Conservation (phyloP, 2,329 filamentous ascomycete species). For the Ampelomyces quisqualis region DNA sequence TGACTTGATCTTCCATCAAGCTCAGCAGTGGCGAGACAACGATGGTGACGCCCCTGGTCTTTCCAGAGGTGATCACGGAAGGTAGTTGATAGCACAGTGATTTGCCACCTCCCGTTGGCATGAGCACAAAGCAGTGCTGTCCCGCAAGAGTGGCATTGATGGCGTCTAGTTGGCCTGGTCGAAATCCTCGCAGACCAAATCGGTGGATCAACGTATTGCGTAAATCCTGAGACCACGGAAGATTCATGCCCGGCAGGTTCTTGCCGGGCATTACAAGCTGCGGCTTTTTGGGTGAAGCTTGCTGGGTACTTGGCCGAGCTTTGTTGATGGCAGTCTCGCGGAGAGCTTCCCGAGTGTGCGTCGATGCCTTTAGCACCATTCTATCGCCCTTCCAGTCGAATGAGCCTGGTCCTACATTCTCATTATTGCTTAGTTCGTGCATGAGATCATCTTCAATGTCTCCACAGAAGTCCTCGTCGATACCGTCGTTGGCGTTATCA, state of each 20-base stretch:
- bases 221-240: slow-evolving; percentile 83
- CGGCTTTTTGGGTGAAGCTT: slow-evolving; percentile 32
- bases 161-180: slow-evolving; percentile 88
- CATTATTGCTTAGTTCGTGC: slow-evolving; percentile 47
- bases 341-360: slow-evolving; percentile 28
- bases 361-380: slow-evolving; percentile 14
- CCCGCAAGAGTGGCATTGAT: slow-evolving; percentile 90
- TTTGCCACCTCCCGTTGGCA: slow-evolving; percentile 97
- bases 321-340: slow-evolving; percentile 34
- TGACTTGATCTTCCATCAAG: slow-evolving; percentile 95
- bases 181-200: slow-evolving; percentile 83
- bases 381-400: slow-evolving; percentile 36
- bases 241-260: slow-evolving; percentile 46
- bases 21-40: slow-evolving; percentile 94
- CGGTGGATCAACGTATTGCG: slow-evolving; percentile 74
- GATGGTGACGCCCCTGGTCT: slow-evolving; percentile 81
- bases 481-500: slow-evolving; percentile 12
- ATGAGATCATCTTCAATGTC: slow-evolving; percentile 40
- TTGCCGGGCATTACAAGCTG: slow-evolving; percentile 28
- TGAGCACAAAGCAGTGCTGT: slow-evolving; percentile 89
- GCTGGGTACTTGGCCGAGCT: slow-evolving; percentile 14
- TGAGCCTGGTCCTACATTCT: slow-evolving; percentile 36
- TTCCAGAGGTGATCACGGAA: slow-evolving; percentile 77
- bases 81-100: slow-evolving; percentile 96
- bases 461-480: slow-evolving; percentile 32